Percentiles rank a stretch among this genome's conserved stretches.
Evolutionary conservation across 768 basidiomycete genomes (phyloP).

Genomic region (Psilocybe subaeruginosa): DNA sequence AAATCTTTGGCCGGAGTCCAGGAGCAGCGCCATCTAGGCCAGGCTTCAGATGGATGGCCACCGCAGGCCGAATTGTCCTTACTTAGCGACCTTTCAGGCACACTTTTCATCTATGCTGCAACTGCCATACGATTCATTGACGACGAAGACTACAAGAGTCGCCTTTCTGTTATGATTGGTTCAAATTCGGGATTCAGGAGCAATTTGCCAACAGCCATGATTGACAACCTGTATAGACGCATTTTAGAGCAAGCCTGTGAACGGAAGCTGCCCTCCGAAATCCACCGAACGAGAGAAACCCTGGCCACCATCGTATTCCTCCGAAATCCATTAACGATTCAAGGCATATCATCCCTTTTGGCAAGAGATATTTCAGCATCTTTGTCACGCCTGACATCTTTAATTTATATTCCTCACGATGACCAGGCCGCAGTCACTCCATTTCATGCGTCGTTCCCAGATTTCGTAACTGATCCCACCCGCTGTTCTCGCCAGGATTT

Average conservation of each 20-base stretch:
- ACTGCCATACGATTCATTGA: slow-evolving; percentile 15
- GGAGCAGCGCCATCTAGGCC: neutral
- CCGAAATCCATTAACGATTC: slow-evolving; percentile 12
- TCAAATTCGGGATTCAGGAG: neutral
- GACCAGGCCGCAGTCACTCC: slow-evolving; percentile 1
- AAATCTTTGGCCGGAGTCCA: slow-evolving; percentile 3
- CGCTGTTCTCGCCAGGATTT: slow-evolving; percentile 1
- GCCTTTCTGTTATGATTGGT: slow-evolving; percentile 2
- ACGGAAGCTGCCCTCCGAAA: neutral
- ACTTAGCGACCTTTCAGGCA: slow-evolving; percentile 5
- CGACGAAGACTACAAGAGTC: neutral
- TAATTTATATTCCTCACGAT: slow-evolving; percentile 4
- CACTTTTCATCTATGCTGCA: slow-evolving; percentile 18
- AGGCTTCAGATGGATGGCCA: neutral
- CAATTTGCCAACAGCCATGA: neutral
- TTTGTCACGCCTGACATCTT: neutral
- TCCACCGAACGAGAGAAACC: neutral
- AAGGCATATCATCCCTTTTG: slow-evolving; percentile 7
- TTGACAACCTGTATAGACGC: slow-evolving; percentile 2
- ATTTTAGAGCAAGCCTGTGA: neutral
- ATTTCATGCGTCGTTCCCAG: slow-evolving; percentile 16
- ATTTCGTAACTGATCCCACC: slow-evolving; percentile 4
- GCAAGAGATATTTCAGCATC: neutral
- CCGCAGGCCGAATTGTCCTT: neutral
- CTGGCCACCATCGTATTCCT: slow-evolving; percentile 9